Base-by-base conservation (phyloP, 2,329 filamentous ascomycete genomes). In the Diaporthe citri region DNA sequence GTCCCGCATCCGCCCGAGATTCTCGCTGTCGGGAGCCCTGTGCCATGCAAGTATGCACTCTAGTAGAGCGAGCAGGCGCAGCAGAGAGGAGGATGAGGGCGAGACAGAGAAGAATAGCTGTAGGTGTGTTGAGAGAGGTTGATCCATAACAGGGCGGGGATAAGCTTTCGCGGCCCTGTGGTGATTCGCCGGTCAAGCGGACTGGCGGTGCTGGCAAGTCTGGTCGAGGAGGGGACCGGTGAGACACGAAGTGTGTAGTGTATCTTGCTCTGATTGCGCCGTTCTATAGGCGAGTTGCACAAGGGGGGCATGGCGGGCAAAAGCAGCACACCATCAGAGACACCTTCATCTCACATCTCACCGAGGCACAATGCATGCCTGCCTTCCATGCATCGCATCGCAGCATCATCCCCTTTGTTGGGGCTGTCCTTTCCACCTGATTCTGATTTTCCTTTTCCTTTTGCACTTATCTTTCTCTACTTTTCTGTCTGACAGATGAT, bases 171-270 rank as follows among this genome's bases (percentile, higher is more conserved):
- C 13, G 15, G 34, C 34, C 48, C 64, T 4, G 34, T 39, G 64
- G 64, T 69, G 64, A 69, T 69, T 69, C 64, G 64, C 48, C 15
- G 48, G 64, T 69, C 64, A 69, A 69, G 64, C 64, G 64, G 64
- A 55, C 48, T 69, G 46, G 46, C 64, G 31, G 64, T 52, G 64
- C 34, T 55, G 41, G 34, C 15, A 69, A 69, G n/a, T 55, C 13
- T 69, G 64, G 64, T 69, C 28, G 48, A 69, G 48, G 64, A 41
- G 48, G 59, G 64, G 64, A 69, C 64, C 64, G 64, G 64, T 69
- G 64, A 69, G 64, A 69, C 64, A 69, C n/a, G 22, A 41, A 41
- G 64, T 69, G 64, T 69, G 64, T 69, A 69, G 64, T 69, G 64
- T 20, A 69, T 55, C 31, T 55, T 34, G n/a, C 64, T 69, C 46